Conservation (phyloP, 257 asterid species). For the Eucommia ulmoides region DNA sequence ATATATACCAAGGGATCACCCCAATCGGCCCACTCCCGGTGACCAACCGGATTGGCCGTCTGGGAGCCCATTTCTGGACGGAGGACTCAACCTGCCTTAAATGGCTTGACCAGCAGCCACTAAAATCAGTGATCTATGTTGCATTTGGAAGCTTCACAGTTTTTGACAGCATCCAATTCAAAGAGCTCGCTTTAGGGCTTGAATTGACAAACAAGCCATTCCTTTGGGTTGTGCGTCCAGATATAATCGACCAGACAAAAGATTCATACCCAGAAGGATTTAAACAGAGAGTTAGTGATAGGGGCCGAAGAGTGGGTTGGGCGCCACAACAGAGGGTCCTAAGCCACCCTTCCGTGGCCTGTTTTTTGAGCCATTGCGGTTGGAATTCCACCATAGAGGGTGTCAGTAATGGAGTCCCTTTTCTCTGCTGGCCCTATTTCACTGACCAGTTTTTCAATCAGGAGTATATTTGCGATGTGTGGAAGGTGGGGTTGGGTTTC, state of each 20-base stretch:
- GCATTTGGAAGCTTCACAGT: conserved; percentile 32
- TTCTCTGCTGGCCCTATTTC: conserved; percentile 46
- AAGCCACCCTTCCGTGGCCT: conserved; percentile 39
- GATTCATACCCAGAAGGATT: conserved; percentile 14
- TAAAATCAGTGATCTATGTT: conserved; percentile 23
- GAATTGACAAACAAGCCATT: conserved; percentile 24
- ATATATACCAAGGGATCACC: conserved; percentile 11
- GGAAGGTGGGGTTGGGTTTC: conserved; percentile 40
- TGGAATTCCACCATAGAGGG: conserved; percentile 60
- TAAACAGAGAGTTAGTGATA: conserved; percentile 10
- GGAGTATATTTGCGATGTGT: conserved; percentile 47
- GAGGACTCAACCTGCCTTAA: conserved; percentile 23
- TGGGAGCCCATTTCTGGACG: conserved; percentile 25
- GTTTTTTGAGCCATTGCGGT: conserved; percentile 68
- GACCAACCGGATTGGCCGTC: conserved; percentile 7
- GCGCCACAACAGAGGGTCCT: conserved; percentile 49
- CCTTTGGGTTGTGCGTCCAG: conserved; percentile 33
- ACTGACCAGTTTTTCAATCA: conserved; percentile 45
- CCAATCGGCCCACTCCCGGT: conserved; percentile 34
- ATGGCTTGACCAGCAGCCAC: conserved; percentile 31
- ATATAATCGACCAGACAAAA: neutral
- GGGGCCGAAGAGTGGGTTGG: conserved; percentile 29
- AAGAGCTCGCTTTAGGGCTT: conserved; percentile 32
- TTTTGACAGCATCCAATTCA: conserved; percentile 15
- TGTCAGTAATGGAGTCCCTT: conserved; percentile 35